These are phyloP conservation scores for Pichia sp. DNA, from an alignment of 1,139 yeast species.

Conservation along the genomic window DNA sequence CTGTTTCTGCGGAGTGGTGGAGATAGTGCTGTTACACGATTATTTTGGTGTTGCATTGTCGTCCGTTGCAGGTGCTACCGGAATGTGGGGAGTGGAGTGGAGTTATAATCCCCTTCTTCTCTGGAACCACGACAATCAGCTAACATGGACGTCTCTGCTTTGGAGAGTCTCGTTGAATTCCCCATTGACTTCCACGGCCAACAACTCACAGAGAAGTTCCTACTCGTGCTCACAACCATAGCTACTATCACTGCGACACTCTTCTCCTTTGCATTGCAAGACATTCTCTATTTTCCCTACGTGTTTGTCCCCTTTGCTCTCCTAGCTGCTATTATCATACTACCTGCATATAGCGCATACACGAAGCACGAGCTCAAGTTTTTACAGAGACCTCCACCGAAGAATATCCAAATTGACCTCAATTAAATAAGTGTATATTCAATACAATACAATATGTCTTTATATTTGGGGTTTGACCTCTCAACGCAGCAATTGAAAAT, in stretches of 20 bases:
- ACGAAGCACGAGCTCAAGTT: slow-evolving; percentile 40
- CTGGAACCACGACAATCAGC: no score
- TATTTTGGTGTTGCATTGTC: no score
- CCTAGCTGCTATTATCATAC: slow-evolving; percentile 33
- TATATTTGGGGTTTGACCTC: slow-evolving; percentile 71
- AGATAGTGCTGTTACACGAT: no score
- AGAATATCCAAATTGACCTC: slow-evolving; percentile 12
- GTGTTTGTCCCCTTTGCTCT: slow-evolving; percentile 33
- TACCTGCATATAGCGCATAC: slow-evolving; percentile 53
- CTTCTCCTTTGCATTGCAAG: slow-evolving; percentile 39
- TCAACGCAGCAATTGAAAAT: slow-evolving; percentile 88
- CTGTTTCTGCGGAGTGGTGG: no score
- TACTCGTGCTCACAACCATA: slow-evolving; percentile 20
- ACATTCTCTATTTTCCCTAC: slow-evolving; percentile 32
- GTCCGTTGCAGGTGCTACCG: no score
- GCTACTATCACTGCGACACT: slow-evolving; percentile 35
- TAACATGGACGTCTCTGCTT: slow-evolving; percentile 6
- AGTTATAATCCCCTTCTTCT: no score
- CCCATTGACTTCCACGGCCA: slow-evolving; percentile 58
- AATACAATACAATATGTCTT: slow-evolving; percentile 11
- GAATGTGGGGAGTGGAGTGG: no score
- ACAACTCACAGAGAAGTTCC: slow-evolving; percentile 31
- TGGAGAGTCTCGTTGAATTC: slow-evolving; percentile 10
- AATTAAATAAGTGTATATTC: not conserved
- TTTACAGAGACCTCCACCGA: slow-evolving; percentile 23